Evolutionary conservation across 768 basidiomycete species (phyloP).

Genomic region (Neoboletus subvelutipes): DNA sequence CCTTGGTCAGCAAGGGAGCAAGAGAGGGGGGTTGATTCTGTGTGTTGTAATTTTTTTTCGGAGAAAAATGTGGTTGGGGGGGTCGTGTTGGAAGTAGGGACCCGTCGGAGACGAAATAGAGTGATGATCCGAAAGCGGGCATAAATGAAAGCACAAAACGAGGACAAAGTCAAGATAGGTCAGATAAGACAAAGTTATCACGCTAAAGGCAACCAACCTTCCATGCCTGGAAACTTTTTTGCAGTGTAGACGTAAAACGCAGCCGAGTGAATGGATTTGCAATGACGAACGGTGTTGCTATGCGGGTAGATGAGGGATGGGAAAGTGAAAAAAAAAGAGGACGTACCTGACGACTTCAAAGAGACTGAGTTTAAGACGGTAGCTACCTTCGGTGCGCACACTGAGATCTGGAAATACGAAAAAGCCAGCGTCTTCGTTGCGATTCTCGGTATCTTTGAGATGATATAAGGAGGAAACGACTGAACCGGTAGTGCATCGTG

Average conservation of each 20-base stretch:
- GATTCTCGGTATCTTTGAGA: constrained; percentile 71
- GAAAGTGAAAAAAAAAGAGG: neutral
- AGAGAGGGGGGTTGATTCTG: constrained; percentile 87
- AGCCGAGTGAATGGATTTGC: constrained; percentile 84
- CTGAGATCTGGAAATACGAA: constrained; percentile 96
- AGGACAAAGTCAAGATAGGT: constrained; percentile 11
- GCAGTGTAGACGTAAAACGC: constrained; percentile 95
- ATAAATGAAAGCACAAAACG: constrained; percentile 15
- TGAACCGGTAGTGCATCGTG: constrained; percentile 86
- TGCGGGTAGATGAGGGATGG: constrained; percentile 4
- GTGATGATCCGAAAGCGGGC: constrained; percentile 20
- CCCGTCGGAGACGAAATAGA: constrained; percentile 13
- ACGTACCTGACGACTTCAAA: constrained; percentile 93
- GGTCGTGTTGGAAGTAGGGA: neutral
- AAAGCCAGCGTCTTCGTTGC: constrained; percentile 77
- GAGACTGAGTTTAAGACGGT: constrained; percentile 64
- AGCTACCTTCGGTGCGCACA: constrained; percentile 90
- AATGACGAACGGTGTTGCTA: constrained; percentile 85
- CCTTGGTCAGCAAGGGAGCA: constrained; percentile 93
- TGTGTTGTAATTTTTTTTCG: neutral
- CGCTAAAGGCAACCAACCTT: constrained; percentile 51
- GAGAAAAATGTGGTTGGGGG: neutral
- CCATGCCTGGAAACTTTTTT: constrained; percentile 97
- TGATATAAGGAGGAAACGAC: constrained; percentile 91
- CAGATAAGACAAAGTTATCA: constrained; percentile 22